Conservation (phyloP, 305 asterid species). For the Vinca major region DNA sequence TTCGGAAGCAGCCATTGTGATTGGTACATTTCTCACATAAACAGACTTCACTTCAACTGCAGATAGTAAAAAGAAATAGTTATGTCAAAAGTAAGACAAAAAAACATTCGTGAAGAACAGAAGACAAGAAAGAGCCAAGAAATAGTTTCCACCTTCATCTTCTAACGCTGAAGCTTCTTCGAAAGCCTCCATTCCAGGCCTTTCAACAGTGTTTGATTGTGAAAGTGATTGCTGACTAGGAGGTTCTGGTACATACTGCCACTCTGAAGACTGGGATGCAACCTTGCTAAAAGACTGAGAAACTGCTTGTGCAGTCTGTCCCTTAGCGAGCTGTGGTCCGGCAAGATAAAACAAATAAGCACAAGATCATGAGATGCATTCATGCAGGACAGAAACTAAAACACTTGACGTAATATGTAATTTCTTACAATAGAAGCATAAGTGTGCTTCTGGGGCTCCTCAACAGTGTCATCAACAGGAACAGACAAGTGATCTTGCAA, state of each 20-base stretch:
- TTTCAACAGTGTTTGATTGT: slow-evolving; percentile 41
- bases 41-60: slow-evolving; percentile 89
- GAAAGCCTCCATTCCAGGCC: slow-evolving; percentile 41
- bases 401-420: slow-evolving; percentile 7
- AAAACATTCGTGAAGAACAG: neutral
- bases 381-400: neutral
- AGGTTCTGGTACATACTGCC: slow-evolving; percentile 53
- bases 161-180: slow-evolving; percentile 63
- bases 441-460: slow-evolving; percentile 83
- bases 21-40: slow-evolving; percentile 88
- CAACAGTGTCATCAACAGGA: slow-evolving; percentile 54
- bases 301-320: slow-evolving; percentile 43
- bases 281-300: slow-evolving; percentile 42
- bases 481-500: slow-evolving; percentile 49
- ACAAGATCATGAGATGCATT: neutral
- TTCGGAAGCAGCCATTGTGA: slow-evolving; percentile 75
- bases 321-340: slow-evolving; percentile 67
- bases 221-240: slow-evolving; percentile 40
- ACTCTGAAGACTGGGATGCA: slow-evolving; percentile 38
- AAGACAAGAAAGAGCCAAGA: slow-evolving; percentile 8
- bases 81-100: neutral
- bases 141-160: slow-evolving; percentile 53
- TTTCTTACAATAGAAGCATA: slow-evolving; percentile 94
- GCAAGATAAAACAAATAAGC: neutral
- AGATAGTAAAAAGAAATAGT: slow-evolving; percentile 16